Conservation (phyloP, 805 yeast genomes). For the Suhomyces vadensis region DNA sequence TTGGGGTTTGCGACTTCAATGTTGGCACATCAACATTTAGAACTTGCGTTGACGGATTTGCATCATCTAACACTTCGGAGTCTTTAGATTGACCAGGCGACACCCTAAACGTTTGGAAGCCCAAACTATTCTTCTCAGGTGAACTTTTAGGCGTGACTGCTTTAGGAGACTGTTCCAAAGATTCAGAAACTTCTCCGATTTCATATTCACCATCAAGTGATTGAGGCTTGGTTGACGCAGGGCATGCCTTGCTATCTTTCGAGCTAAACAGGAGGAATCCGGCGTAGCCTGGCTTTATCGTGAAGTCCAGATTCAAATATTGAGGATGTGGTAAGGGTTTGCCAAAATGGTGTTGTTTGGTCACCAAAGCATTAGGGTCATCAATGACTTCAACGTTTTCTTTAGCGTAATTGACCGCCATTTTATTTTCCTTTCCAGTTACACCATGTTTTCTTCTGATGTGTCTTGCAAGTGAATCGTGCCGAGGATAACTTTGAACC, state of each 20-base stretch:
- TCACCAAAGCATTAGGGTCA: constrained; percentile 21
- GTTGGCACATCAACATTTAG: neutral
- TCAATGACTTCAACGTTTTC: constrained; percentile 42
- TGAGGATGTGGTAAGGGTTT: constrained; percentile 33
- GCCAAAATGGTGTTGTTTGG: constrained; percentile 13
- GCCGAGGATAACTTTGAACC: constrained; percentile 45
- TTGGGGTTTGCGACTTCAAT: neutral
- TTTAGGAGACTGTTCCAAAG: neutral
- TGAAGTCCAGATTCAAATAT: constrained; percentile 31
- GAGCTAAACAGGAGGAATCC: constrained; percentile 33
- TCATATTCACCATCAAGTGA: neutral
- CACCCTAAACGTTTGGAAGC: constrained; percentile 1
- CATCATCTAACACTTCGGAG: neutral
- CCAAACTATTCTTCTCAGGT: neutral
- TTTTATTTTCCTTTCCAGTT: constrained; percentile 45
- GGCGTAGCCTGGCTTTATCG: constrained; percentile 30
- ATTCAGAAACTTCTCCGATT: neutral
- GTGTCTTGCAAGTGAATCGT: constrained; percentile 46
- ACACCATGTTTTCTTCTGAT: constrained; percentile 46
- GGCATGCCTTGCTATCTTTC: constrained; percentile 5
- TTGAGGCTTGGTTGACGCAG: neutral
- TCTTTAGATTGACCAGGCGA: neutral
- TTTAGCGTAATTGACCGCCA: constrained; percentile 46
- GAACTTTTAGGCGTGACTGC: neutral
- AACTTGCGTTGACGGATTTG: neutral